These are phyloP conservation scores for Camellia lanceoleosa DNA, from an alignment of 148 eudicot species.

Conservation along the genomic window DNA sequence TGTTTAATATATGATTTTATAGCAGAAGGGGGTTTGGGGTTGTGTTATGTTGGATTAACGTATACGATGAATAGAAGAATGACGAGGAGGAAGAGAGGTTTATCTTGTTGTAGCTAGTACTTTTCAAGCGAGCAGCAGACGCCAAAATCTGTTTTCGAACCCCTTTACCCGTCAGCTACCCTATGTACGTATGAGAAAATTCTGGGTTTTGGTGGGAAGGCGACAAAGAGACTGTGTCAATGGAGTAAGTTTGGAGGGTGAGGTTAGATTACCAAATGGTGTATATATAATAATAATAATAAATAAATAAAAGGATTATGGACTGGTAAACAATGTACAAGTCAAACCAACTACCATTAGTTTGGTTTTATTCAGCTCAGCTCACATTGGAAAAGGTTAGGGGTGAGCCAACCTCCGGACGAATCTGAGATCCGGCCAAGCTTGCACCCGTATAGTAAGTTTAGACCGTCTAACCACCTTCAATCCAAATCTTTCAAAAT, in stretches of 20 bases:
- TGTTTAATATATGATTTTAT: background rate
- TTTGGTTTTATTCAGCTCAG: background rate
- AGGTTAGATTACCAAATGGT: conserved; percentile 14
- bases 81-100: background rate
- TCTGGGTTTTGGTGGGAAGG: background rate
- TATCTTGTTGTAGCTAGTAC: background rate
- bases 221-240: conserved; percentile 17
- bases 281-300: no score
- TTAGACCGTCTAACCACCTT: no score
- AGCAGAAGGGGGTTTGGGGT: background rate
- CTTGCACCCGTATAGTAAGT: no score
- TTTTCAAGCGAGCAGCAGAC: background rate
- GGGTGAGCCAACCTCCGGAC: no score
- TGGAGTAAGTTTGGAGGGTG: conserved; percentile 3
- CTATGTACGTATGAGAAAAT: background rate
- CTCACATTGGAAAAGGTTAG: no score
- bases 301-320: no score
- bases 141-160: conserved; percentile 5
- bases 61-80: conserved; percentile 3
- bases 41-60: background rate
- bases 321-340: no score
- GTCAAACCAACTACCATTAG: conserved; percentile 8
- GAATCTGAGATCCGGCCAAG: no score
- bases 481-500: no score
- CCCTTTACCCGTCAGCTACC: conserved; percentile 21